Evolutionary conservation across 202 grass and related monocot genomes (phyloP), one percentile per base, ranked within the genome.

Genomic region (Cymbopogon flexuosus): DNA sequence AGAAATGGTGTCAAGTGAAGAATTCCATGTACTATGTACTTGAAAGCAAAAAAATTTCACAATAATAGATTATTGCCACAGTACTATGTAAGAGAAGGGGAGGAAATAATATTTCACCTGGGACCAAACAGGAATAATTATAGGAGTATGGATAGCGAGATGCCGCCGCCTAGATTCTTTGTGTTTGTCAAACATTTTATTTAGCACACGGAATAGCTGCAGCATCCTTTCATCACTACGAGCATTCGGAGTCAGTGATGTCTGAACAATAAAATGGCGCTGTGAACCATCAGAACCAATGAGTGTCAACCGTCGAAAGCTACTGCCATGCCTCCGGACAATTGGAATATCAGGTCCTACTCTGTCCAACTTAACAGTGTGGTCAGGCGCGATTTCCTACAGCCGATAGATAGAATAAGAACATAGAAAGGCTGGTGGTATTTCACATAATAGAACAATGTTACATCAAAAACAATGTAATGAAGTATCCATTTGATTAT

Each of bases 61-160:
- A 43, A 46, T 8, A 75, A 60, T 51, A 74, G 60, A 43, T 12
- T 80, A 77, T 60, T 67, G 35, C 3, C 2, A 8, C 10, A 10
- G 16, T 56, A 67, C 40, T 14, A 70, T 46, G 63, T 65, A 83
- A 69, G 42, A 46, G 6, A 51, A 70, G 2, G 49, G 3, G 49
- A 1, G 31, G 4, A 51, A 31, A 23, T 34, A 3, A 64, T 80
- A 75, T 57, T 64, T 83, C 75, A 99, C 96, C 96, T 99, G 96
- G 65, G 92, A 96, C 96, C 96, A 99, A 83, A 99, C 96, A 91
- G 96, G 96, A 86, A 99, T 99, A 79, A 99, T 99, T 87, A 99
- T 99, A 60, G 96, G 96, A 73, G 96, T 99, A 78, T 99, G 90
- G 70, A 99, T 95, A 62, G 92, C 77, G 21, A 99, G 78, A 82